Evolutionary conservation across 2,329 filamentous ascomycete genomes (phyloP).

Genomic region (Fonsecaea monophora): DNA sequence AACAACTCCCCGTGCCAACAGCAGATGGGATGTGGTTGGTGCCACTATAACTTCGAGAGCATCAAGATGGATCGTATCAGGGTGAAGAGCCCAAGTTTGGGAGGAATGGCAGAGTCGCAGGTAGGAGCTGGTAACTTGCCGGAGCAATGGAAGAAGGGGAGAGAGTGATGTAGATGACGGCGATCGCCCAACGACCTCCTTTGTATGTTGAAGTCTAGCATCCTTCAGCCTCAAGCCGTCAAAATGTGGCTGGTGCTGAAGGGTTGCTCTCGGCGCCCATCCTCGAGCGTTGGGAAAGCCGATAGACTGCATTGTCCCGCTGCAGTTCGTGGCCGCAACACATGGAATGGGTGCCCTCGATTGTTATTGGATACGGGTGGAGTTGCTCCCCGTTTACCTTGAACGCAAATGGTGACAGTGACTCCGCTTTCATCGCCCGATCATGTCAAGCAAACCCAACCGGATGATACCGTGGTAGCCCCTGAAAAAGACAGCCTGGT

Average conservation of each 20-base stretch:
- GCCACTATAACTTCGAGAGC: neutral
- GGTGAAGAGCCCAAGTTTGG: neutral
- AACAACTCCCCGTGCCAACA: neutral
- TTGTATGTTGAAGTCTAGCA: conserved; percentile 2
- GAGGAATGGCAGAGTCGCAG: neutral
- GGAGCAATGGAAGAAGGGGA: conserved; percentile 2
- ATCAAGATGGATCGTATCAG: neutral
- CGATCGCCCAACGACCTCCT: conserved; percentile 11
- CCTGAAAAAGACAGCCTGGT: conserved; percentile 20
- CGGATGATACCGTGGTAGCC: conserved; percentile 8
- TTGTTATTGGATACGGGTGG: conserved; percentile 11
- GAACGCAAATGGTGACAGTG: neutral
- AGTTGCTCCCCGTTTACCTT: conserved; percentile 17
- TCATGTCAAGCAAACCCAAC: conserved; percentile 20
- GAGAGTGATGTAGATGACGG: neutral
- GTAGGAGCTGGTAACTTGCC: neutral
- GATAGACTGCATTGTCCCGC: neutral
- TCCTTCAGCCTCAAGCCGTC: conserved; percentile 18
- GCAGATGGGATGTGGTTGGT: neutral
- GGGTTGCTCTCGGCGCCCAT: conserved; percentile 1
- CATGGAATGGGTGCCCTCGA: neutral
- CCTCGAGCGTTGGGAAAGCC: neutral
- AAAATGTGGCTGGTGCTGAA: conserved; percentile 18
- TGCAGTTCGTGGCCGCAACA: neutral
- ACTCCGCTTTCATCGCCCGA: conserved; percentile 22